Percentiles rank a stretch among this genome's conserved stretches.
phyloP scores from a whole-genome alignment of 805 yeast species.

The Ogataea pilisensis region DNA sequence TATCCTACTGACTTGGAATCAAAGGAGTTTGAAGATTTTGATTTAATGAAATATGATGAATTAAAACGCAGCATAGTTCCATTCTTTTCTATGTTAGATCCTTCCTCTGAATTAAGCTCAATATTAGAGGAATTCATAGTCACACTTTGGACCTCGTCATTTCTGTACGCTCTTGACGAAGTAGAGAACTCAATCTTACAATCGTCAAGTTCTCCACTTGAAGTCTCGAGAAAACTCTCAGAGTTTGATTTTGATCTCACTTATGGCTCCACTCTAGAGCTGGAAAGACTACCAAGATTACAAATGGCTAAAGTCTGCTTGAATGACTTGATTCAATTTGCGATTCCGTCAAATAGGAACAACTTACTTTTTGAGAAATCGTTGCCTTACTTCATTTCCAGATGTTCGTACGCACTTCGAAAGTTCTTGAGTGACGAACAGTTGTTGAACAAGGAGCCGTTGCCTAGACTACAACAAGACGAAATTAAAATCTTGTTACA shows the following conservation, averaged over 20 bases:
- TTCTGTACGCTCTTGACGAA: constrained; percentile 53
- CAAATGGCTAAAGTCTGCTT: constrained; percentile 55
- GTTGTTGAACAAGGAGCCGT: constrained; percentile 58
- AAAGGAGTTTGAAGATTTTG: constrained; percentile 37
- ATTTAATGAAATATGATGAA: constrained; percentile 39
- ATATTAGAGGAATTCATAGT: constrained; percentile 42
- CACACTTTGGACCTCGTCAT: constrained; percentile 56
- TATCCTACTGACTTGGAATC: constrained; percentile 22
- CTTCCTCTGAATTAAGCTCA: constrained; percentile 19
- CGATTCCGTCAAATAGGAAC: constrained; percentile 24
- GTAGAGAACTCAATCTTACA: constrained; percentile 36
- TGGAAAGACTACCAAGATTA: constrained; percentile 40
- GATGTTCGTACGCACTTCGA: constrained; percentile 58
- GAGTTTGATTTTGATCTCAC: constrained; percentile 42
- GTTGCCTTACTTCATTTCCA: constrained; percentile 47
- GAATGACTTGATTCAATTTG: constrained; percentile 43
- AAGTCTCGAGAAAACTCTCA: constrained; percentile 36
- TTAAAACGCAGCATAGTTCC: constrained; percentile 42
- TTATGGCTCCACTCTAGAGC: constrained; percentile 61
- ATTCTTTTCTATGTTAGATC: constrained; percentile 26
- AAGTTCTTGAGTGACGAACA: constrained; percentile 61
- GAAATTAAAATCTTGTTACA: constrained; percentile 51
- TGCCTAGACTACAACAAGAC: constrained; percentile 56
- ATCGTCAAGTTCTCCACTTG: constrained; percentile 24
- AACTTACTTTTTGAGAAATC: constrained; percentile 26